Percentiles rank a stretch among this genome's conserved stretches.
Evolutionary conservation across 192 early-diverging fungal species (phyloP).

Genomic region (Thoreauomyces humboldtii): DNA sequence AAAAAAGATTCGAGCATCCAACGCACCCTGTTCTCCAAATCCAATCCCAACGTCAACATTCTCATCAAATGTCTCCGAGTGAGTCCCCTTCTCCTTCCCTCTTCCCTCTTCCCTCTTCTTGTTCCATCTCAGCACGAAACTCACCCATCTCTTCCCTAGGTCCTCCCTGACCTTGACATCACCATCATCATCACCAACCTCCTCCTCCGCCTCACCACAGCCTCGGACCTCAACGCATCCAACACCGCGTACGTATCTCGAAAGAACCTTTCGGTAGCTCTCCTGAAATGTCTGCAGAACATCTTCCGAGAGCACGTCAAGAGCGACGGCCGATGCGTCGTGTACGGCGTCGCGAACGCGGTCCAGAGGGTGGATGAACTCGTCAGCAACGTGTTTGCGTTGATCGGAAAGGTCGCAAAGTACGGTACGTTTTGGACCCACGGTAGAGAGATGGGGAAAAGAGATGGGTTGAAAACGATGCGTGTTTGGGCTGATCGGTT

Average conservation of each 20-base stretch:
- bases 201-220: slow-evolving; percentile 29
- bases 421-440: slow-evolving; percentile 27
- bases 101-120: slow-evolving; percentile 2
- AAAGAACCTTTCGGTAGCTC: slow-evolving; percentile 22
- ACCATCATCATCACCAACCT: slow-evolving; percentile 42
- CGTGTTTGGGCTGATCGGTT: no score
- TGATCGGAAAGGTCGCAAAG: slow-evolving; percentile 40
- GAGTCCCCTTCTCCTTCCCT: background rate
- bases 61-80: slow-evolving; percentile 46
- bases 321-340: background rate
- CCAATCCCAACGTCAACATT: slow-evolving; percentile 31
- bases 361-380: slow-evolving; percentile 39
- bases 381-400: slow-evolving; percentile 27
- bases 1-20: slow-evolving; percentile 45
- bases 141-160: background rate
- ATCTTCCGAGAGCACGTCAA: slow-evolving; percentile 6
- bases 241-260: slow-evolving; percentile 36
- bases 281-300: slow-evolving; percentile 14
- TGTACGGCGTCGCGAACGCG: slow-evolving; percentile 10
- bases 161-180: slow-evolving; percentile 41
- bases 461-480: no score
- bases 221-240: slow-evolving; percentile 18
- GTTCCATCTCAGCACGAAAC: background rate
- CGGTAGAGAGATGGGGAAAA: background rate
- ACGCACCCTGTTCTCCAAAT: slow-evolving; percentile 44